Evolutionary conservation across 331 rosid species (phyloP).

Genomic region (Rhamnella rubrinervis): DNA sequence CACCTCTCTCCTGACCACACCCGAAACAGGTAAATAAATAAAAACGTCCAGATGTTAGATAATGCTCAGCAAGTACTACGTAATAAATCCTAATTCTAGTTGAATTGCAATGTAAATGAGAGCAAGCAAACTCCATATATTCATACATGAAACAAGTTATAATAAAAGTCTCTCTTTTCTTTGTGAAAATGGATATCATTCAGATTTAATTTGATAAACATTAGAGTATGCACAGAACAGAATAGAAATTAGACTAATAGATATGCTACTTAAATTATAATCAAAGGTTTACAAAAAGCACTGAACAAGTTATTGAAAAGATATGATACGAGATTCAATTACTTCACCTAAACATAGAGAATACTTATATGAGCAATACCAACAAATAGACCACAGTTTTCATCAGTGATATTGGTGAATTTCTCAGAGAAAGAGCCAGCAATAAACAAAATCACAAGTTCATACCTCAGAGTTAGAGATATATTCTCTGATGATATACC

Average conservation of each 20-base stretch:
- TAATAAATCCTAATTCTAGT: slow-evolving; percentile 13
- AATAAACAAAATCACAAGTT: background rate
- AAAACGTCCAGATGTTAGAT: background rate
- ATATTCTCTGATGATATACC: slow-evolving; percentile 96
- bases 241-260: too few species aligned
- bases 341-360: background rate
- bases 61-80: slow-evolving; percentile 12
- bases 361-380: background rate
- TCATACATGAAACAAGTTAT: background rate
- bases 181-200: too few species aligned
- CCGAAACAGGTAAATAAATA: slow-evolving; percentile 9
- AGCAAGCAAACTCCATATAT: background rate
- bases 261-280: too few species aligned
- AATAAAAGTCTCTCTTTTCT: too few species aligned
- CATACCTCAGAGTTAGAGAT: slow-evolving; percentile 90
- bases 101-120: background rate
- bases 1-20: slow-evolving; percentile 71
- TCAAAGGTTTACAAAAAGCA: too few species aligned
- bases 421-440: slow-evolving; percentile 3
- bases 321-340: too few species aligned
- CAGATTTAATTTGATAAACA: too few species aligned
- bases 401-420: background rate
- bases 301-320: too few species aligned
- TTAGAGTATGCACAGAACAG: too few species aligned
- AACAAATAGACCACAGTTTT: background rate